Percentiles rank a stretch among this genome's conserved stretches.
These are phyloP conservation scores for Hermanozyma aechmeae DNA, from an alignment of 805 yeast genomes.

Conservation along the genomic window DNA sequence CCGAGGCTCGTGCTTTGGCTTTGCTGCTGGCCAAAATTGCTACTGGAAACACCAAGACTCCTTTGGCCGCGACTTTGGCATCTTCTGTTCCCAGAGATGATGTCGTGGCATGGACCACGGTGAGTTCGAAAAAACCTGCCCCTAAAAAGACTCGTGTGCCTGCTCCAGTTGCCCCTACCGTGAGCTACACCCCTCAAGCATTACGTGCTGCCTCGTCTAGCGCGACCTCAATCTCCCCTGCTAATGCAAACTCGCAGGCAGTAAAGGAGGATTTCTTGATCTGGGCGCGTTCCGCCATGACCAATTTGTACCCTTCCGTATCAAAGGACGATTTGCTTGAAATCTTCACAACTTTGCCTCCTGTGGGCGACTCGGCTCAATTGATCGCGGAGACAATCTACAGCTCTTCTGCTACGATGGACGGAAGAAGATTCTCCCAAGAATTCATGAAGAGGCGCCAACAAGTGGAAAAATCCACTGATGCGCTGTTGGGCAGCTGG, in stretches of 20 bases:
- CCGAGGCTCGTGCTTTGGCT: conserved; percentile 15
- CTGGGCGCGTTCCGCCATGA: conserved; percentile 66
- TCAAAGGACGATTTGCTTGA: conserved; percentile 71
- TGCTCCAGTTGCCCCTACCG: conserved; percentile 14
- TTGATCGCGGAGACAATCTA: conserved; percentile 90
- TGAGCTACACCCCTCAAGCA: conserved; percentile 17
- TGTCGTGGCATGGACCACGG: conserved; percentile 33
- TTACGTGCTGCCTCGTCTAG: conserved; percentile 29
- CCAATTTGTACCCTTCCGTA: conserved; percentile 63
- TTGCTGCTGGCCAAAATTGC: conserved; percentile 17
- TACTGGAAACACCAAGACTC: conserved; percentile 14
- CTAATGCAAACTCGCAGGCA: conserved; percentile 13
- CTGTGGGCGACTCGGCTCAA: conserved; percentile 63
- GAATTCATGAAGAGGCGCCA: conserved; percentile 78
- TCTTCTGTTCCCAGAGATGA: conserved; percentile 16
- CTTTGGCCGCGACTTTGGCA: conserved; percentile 27
- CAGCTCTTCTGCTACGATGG: conserved; percentile 81
- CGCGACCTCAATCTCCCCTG: conserved; percentile 16
- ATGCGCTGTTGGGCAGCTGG: conserved; percentile 52
- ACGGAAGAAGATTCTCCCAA: conserved; percentile 87
- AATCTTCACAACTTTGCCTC: conserved; percentile 72
- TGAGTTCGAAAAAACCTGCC: conserved; percentile 26
- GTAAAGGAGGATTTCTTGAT: conserved; percentile 49
- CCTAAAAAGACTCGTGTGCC: conserved; percentile 14
- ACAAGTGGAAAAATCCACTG: conserved; percentile 52